Evolutionary conservation across 495 filamentous ascomycete genomes (phyloP).

Genomic region (Aspergillus biplanus): DNA sequence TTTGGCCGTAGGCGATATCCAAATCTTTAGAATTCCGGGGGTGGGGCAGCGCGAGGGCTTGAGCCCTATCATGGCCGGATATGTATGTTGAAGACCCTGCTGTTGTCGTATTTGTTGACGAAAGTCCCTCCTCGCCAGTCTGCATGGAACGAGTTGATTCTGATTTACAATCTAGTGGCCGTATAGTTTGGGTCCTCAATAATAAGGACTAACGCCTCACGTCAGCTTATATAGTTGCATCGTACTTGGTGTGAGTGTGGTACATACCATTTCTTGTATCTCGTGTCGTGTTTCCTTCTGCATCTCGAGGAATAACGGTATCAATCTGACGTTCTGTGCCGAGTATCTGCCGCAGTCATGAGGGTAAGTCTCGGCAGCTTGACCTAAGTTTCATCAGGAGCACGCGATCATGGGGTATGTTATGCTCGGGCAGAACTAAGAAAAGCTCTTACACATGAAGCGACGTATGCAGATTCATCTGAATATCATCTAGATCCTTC

Average conservation of each 20-base stretch:
- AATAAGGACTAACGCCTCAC: neutral
- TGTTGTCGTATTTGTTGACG: too few relatives aligned
- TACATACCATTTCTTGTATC: slow-evolving; percentile 6
- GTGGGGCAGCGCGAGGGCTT: too few relatives aligned
- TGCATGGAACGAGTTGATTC: too few relatives aligned
- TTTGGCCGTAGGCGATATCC: neutral
- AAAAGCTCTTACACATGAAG: slow-evolving; percentile 6
- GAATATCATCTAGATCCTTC: slow-evolving; percentile 6
- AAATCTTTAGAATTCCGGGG: neutral
- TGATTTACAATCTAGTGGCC: too few relatives aligned
- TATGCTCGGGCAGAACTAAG: neutral
- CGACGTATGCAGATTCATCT: slow-evolving; percentile 9
- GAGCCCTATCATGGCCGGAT: too few relatives aligned
- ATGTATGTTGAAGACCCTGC: too few relatives aligned
- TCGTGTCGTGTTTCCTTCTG: slow-evolving; percentile 4
- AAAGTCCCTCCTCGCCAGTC: too few relatives aligned
- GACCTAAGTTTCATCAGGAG: neutral
- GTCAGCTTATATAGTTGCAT: neutral
- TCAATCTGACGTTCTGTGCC: neutral
- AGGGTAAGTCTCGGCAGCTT: neutral
- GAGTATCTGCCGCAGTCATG: neutral
- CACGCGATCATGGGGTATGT: neutral
- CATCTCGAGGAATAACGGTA: neutral
- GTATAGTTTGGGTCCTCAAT: neutral
- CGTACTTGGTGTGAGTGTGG: too few relatives aligned